Evolutionary conservation across 1,284 basidiomycete genomes (phyloP).

Genomic region (Trametes sp.): DNA sequence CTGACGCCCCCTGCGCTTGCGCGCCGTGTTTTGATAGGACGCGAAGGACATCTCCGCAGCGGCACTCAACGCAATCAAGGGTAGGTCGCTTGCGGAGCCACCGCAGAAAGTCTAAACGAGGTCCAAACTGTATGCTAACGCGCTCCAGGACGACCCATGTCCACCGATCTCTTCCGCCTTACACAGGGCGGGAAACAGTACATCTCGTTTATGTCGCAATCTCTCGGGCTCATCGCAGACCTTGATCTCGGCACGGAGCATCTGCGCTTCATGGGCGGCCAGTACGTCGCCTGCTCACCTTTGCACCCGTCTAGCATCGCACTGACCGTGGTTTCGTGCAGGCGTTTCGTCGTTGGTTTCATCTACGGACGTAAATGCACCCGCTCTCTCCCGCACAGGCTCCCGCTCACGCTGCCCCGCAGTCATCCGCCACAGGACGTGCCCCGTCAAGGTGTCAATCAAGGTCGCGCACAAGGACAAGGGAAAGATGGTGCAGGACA

Average conservation of each 20-base stretch:
- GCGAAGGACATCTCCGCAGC: slow-evolving; percentile 81
- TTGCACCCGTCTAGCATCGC: too few relatives aligned
- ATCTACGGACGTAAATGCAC: slow-evolving; percentile 67
- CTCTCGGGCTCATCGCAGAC: slow-evolving; percentile 93
- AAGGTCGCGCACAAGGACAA: slow-evolving; percentile 81
- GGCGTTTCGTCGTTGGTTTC: slow-evolving; percentile 87
- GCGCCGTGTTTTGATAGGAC: slow-evolving; percentile 51
- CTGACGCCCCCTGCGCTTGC: background rate
- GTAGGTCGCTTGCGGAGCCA: slow-evolving; percentile 47
- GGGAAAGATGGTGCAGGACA: slow-evolving; percentile 64
- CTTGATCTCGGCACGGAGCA: slow-evolving; percentile 89
- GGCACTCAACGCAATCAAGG: slow-evolving; percentile 89
- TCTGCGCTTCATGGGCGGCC: slow-evolving; percentile 92
- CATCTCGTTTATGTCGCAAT: slow-evolving; percentile 91
- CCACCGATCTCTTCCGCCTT: slow-evolving; percentile 85
- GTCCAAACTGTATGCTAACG: background rate
- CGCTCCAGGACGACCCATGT: slow-evolving; percentile 69
- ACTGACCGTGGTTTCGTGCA: slow-evolving; percentile 22
- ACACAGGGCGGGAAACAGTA: slow-evolving; percentile 71
- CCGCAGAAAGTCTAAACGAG: background rate
- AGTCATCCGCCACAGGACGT: slow-evolving; percentile 75
- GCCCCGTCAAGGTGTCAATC: slow-evolving; percentile 74
- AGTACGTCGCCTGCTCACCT: too few relatives aligned
- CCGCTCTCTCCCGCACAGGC: slow-evolving; percentile 12
- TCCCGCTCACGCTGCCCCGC: background rate